These are phyloP conservation scores for Phytophthora vignae DNA, from an alignment of 352 stramenopile genomes.

Conservation along the genomic window DNA sequence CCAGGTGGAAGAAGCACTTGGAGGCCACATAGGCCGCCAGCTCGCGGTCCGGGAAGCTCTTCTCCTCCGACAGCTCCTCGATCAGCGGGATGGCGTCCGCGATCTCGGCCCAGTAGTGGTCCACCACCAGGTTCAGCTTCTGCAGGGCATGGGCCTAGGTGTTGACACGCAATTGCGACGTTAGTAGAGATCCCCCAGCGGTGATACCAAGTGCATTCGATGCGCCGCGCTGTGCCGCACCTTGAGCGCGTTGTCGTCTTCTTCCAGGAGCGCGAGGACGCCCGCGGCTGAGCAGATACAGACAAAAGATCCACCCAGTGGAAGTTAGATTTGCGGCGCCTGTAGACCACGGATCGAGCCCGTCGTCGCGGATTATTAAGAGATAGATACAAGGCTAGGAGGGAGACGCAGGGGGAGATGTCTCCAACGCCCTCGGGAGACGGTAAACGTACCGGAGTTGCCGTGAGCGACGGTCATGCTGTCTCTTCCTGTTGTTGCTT, in stretches of 20 bases:
- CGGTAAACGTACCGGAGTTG: constrained; percentile 63
- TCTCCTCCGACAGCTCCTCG: constrained; percentile 94
- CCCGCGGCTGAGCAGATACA: constrained; percentile 68
- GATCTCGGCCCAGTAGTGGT: constrained; percentile 96
- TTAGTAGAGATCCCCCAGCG: constrained; percentile 2
- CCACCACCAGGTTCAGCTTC: constrained; percentile 93
- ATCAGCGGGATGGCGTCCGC: constrained; percentile 92
- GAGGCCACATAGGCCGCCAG: constrained; percentile 93
- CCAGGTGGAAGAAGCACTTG: constrained; percentile 98
- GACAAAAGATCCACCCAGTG: constrained; percentile 42
- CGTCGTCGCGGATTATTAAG: constrained; percentile 7
- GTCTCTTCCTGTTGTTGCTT: constrained; percentile 45
- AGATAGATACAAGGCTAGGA: neutral
- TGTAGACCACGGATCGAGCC: constrained; percentile 13
- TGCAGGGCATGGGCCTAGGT: constrained; percentile 88
- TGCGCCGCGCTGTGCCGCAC: constrained; percentile 32
- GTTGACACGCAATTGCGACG: constrained; percentile 9
- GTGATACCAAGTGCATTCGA: constrained; percentile 1
- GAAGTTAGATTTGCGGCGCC: constrained; percentile 37
- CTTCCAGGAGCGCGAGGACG: constrained; percentile 91
- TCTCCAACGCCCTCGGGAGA: neutral
- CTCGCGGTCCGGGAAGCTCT: constrained; percentile 90
- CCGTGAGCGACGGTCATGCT: constrained; percentile 58
- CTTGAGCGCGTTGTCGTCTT: constrained; percentile 92
- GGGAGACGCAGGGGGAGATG: constrained; percentile 5